Evolutionary conservation across 2,329 filamentous ascomycete genomes (phyloP), one percentile per base, ranked within the genome.

Genomic region (Colletotrichum cordylinicola): DNA sequence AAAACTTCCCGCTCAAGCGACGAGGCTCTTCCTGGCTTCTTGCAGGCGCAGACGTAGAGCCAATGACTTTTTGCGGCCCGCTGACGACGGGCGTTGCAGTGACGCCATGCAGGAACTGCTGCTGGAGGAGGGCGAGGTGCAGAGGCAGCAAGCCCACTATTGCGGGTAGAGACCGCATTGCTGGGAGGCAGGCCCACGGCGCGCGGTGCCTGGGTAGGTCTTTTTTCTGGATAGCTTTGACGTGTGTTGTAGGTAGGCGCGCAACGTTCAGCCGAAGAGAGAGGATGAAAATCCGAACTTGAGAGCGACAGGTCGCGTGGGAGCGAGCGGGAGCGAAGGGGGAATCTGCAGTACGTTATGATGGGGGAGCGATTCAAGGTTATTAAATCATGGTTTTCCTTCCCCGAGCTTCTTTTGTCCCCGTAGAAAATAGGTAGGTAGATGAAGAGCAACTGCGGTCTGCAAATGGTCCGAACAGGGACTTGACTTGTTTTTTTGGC

Each of bases 1-100:
- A 89, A 86, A 98, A 98, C 82, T 91, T 92, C 78, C 95, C 95
- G 78, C 91, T 90, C 80, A 95, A 58, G 52, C 74, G 74, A 12
- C 74, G 74, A 52, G 74, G 48, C 35, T 61, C 85, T 80, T 87
- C 89, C 77, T 86, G 86, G 72, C 80, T 80, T 74, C 82, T 80
- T 65, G 79, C 74, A 52, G 80, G 61, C 35, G 35, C 76, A 61
- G 67, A 69, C 27, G 67, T 67, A 69, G 78, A 29, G 2, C 75
- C 72, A 58, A 78, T 48, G 15, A 78, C 69, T 58, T 76, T 68
- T 62, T 78, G 77, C 60, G 72, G 72, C 66, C 69, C 74, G 60
- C 65, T 78, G 67, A 58, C 75, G 33, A 75, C 70, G 62, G 77
- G 74, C 64, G 74, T 65, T 33, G 75, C 72, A 62, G 29, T 76